Conservation (phyloP, 441 rosid species). For the Breynia disticha region DNA sequence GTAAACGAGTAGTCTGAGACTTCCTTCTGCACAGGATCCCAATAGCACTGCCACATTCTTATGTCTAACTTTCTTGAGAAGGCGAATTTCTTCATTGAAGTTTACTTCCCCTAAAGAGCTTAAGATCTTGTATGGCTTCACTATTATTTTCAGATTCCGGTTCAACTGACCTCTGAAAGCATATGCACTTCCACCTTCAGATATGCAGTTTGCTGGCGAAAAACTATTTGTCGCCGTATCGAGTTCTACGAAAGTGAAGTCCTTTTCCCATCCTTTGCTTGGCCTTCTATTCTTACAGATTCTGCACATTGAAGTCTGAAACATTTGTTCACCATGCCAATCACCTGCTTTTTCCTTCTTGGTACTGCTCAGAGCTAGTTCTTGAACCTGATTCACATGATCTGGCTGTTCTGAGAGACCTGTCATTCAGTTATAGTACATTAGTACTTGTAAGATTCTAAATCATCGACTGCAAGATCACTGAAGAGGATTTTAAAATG, state of each 20-base stretch:
- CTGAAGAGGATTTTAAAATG: no score
- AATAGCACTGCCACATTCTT: conserved; percentile 27
- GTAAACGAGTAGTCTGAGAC: conserved; percentile 29
- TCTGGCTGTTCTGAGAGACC: conserved; percentile 10
- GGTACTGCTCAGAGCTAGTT: conserved; percentile 3
- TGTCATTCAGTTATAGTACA: not conserved
- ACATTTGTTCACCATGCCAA: conserved; percentile 3
- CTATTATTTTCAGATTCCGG: conserved; percentile 18
- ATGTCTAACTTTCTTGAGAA: conserved; percentile 23
- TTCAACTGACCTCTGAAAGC: conserved; percentile 23
- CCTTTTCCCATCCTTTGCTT: conserved; percentile 15
- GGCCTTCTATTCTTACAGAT: conserved; percentile 29
- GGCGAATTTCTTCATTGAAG: conserved; percentile 18
- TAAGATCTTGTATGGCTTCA: conserved; percentile 12
- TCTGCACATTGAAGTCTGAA: conserved; percentile 20
- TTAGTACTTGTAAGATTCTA: not conserved
- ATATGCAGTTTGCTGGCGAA: conserved; percentile 21
- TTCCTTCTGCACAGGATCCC: conserved; percentile 30
- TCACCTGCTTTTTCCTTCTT: conserved; percentile 2
- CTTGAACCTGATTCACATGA: conserved; percentile 7
- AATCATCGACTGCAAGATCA: no score
- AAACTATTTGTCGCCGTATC: conserved; percentile 33
- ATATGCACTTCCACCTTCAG: conserved; percentile 14
- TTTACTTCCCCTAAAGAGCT: conserved; percentile 11
- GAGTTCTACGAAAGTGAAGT: conserved; percentile 25